Evolutionary conservation across 768 basidiomycete species (phyloP).

Genomic region (Leccinum uliginosum): DNA sequence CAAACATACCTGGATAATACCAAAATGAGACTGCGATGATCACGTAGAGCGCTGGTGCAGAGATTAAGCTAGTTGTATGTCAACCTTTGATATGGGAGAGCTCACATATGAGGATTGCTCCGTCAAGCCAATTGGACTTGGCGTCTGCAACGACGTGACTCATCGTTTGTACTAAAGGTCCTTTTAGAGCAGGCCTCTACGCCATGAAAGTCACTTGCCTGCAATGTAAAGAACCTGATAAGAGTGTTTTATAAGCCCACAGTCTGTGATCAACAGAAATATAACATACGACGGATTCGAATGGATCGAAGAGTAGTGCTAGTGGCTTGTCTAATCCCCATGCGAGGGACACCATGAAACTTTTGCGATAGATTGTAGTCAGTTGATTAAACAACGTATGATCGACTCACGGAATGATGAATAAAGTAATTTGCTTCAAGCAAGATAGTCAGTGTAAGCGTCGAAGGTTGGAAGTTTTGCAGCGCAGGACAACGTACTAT

Average conservation of each 20-base stretch:
- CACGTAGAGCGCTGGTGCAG: conserved; percentile 52
- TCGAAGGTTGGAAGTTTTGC: neutral
- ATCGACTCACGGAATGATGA: conserved; percentile 71
- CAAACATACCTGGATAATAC: conserved; percentile 43
- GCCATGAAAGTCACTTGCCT: conserved; percentile 33
- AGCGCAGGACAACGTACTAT: conserved; percentile 44
- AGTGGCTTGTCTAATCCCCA: conserved; percentile 82
- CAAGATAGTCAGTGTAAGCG: neutral
- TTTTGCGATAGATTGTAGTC: conserved; percentile 23
- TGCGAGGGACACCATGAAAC: conserved; percentile 67
- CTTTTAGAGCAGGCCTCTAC: conserved; percentile 19
- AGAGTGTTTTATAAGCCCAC: conserved; percentile 8
- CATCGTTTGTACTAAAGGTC: conserved; percentile 67
- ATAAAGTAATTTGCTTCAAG: conserved; percentile 72
- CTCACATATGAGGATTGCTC: conserved; percentile 65
- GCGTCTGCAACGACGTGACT: conserved; percentile 80
- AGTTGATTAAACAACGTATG: neutral
- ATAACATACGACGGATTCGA: conserved; percentile 64
- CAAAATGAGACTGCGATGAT: conserved; percentile 70
- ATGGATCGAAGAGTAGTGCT: conserved; percentile 83
- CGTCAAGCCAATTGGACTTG: conserved; percentile 83
- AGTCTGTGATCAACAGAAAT: neutral
- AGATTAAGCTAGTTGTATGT: neutral
- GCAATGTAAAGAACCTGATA: conserved; percentile 35
- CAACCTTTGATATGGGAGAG: neutral